Conservation (phyloP, 371 early-diverging fungal species). For the Globomyces sp. region DNA sequence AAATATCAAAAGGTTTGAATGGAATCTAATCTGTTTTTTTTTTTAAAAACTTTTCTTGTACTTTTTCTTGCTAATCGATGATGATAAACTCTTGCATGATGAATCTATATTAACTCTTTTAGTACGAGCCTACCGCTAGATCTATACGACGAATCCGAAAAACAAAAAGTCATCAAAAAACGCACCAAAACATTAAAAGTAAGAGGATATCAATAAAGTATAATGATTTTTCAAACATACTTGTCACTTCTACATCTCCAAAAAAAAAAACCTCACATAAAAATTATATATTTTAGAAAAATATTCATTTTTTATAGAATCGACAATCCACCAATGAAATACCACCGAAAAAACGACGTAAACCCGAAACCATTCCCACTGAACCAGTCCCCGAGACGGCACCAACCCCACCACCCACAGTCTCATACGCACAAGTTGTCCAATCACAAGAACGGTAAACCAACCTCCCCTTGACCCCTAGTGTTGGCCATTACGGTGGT, state of each 20-base stretch:
- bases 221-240: not conserved
- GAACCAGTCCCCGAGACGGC: no score
- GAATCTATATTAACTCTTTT: not conserved
- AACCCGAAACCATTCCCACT: not conserved
- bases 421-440: no score
- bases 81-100: no score
- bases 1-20: conserved; percentile 66
- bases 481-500: no score
- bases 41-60: not conserved
- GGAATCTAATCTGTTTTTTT: no score
- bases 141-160: conserved; percentile 11
- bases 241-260: no score
- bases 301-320: not conserved
- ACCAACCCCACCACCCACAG: no score
- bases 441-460: no score
- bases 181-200: conserved; percentile 5
- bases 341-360: not conserved
- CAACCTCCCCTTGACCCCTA: no score
- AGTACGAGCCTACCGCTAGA: conserved; percentile 6
- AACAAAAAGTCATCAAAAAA: conserved; percentile 6
- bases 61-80: no score
- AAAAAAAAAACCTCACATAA: no score
- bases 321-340: not conserved
- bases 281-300: not conserved
- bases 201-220: conserved; percentile 3